A percentile compares a stretch with the other conserved stretches of the same genome.
Evolutionary conservation across 2,329 filamentous ascomycete genomes (phyloP).

Genomic region (Cladosporium colombiae): DNA sequence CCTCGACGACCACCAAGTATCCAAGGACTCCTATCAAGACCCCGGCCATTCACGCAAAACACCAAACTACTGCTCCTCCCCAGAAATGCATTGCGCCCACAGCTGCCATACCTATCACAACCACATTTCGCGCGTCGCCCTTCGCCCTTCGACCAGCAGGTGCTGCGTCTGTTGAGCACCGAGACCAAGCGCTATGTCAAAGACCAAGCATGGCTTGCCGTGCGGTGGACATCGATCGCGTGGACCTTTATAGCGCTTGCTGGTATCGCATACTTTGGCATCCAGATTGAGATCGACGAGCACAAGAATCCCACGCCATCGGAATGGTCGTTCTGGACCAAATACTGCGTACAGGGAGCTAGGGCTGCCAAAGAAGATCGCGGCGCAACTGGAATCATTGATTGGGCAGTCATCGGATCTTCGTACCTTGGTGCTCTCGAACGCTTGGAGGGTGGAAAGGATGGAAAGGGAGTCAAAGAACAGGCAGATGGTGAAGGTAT

Average conservation of each 20-base stretch:
- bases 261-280: slow-evolving; percentile 62
- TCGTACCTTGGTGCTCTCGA: slow-evolving; percentile 61
- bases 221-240: slow-evolving; percentile 66
- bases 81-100: slow-evolving; percentile 55
- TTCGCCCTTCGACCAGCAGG: slow-evolving; percentile 39
- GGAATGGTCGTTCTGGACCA: slow-evolving; percentile 75
- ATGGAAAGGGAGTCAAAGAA: slow-evolving; percentile 66
- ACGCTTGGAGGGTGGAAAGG: slow-evolving; percentile 64
- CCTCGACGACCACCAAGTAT: slow-evolving; percentile 30
- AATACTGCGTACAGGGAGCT: slow-evolving; percentile 67
- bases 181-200: slow-evolving; percentile 71
- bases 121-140: slow-evolving; percentile 39
- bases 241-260: slow-evolving; percentile 65
- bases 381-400: slow-evolving; percentile 59
- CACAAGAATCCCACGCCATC: slow-evolving; percentile 75
- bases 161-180: slow-evolving; percentile 75
- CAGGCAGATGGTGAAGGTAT: slow-evolving; percentile 28
- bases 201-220: slow-evolving; percentile 67
- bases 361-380: slow-evolving; percentile 48
- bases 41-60: slow-evolving; percentile 61
- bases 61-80: slow-evolving; percentile 55
- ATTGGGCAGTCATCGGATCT: slow-evolving; percentile 69
- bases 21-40: slow-evolving; percentile 15
- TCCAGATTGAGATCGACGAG: slow-evolving; percentile 75
- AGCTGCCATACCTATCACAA: slow-evolving; percentile 66